Conservation (phyloP, 23 red algal species). For the Gracilariopsis chorda region DNA sequence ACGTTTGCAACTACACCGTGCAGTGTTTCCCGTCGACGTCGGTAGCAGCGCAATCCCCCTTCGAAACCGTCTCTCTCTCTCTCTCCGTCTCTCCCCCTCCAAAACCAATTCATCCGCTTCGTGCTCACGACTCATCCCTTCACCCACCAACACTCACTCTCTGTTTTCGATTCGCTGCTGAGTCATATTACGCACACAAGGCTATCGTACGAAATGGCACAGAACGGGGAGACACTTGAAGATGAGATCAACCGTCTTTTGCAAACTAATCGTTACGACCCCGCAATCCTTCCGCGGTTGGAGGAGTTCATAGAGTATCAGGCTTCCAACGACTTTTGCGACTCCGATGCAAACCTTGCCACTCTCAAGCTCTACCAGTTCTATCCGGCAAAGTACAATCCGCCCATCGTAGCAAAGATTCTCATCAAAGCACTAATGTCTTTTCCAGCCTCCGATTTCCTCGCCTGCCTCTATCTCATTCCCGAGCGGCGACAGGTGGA, state of each 20-base stretch:
- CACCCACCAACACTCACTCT: no score
- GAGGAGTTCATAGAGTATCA: slow-evolving; percentile 85
- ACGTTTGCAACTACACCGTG: no score
- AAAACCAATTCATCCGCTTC: no score
- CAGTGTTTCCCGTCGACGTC: no score
- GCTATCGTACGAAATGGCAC: background rate
- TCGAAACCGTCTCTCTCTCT: no score
- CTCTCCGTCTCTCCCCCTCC: no score
- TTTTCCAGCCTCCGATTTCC: slow-evolving; percentile 76
- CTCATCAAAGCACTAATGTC: slow-evolving; percentile 82
- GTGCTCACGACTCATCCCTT: no score
- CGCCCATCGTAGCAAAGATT: slow-evolving; percentile 62
- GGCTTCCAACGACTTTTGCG: slow-evolving; percentile 28
- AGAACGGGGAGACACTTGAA: slow-evolving; percentile 34
- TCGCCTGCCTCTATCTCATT: slow-evolving; percentile 72
- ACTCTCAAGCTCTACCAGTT: slow-evolving; percentile 91
- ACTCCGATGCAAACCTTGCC: slow-evolving; percentile 78
- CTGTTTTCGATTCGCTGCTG: no score
- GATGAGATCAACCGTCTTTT: slow-evolving; percentile 70
- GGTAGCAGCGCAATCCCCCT: no score
- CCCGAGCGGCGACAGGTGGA: slow-evolving; percentile 46
- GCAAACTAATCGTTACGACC: slow-evolving; percentile 80
- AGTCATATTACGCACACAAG: no score
- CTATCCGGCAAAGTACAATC: slow-evolving; percentile 69
- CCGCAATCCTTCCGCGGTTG: slow-evolving; percentile 67